Evolutionary conservation across 306 rosid species (phyloP).

Genomic region (Ochetophila trinervis): DNA sequence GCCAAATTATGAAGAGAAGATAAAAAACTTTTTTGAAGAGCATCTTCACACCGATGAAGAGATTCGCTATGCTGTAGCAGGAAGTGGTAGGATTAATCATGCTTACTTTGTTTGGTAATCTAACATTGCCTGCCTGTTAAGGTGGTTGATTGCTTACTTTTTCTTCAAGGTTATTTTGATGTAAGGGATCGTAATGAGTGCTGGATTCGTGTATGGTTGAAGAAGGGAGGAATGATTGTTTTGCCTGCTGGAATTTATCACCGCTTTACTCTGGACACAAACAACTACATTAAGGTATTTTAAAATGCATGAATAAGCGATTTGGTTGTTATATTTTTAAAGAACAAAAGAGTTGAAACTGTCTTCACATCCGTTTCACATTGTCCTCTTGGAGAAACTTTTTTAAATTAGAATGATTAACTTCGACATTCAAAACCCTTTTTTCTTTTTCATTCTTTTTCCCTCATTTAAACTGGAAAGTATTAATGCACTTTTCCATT

Average conservation of each 20-base stretch:
- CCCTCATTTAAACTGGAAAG: no score
- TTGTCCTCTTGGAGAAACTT: no score
- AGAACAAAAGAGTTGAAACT: not conserved
- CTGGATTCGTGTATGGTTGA: slow-evolving; percentile 92
- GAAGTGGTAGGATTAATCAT: slow-evolving; percentile 64
- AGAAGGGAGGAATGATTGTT: slow-evolving; percentile 94
- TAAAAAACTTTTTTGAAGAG: slow-evolving; percentile 81
- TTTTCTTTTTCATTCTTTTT: not conserved
- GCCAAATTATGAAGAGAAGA: slow-evolving; percentile 93
- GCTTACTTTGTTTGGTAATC: slow-evolving; percentile 13
- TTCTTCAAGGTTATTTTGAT: slow-evolving; percentile 83
- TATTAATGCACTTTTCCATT: no score
- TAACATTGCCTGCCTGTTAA: not conserved
- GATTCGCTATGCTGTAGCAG: slow-evolving; percentile 83
- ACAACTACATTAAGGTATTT: slow-evolving; percentile 87
- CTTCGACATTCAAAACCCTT: not conserved
- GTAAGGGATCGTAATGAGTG: slow-evolving; percentile 76
- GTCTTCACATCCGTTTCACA: not conserved
- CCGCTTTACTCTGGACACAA: slow-evolving; percentile 88
- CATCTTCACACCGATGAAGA: slow-evolving; percentile 98
- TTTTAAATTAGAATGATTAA: not conserved
- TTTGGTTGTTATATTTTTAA: not conserved
- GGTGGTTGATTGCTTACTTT: slow-evolving; percentile 23
- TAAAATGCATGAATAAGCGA: not conserved
- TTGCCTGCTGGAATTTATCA: slow-evolving; percentile 98